Percentiles rank a stretch among this genome's conserved stretches.
phyloP scores from a whole-genome alignment of 2,329 filamentous ascomycete species.

The Mycogone perniciosa region DNA sequence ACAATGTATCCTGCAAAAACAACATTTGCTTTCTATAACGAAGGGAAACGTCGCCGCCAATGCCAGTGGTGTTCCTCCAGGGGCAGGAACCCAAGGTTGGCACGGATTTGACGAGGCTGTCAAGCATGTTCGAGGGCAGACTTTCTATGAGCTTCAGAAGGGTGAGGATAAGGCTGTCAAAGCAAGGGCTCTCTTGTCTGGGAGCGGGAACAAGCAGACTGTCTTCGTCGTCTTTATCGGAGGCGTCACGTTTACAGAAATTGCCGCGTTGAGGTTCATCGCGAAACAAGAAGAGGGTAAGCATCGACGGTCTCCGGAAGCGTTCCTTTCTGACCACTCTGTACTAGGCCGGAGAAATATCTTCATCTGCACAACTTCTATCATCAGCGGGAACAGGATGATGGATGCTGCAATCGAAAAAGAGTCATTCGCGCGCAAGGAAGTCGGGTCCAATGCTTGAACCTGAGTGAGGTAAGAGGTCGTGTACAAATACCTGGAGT shows the following conservation, averaged over 20 bases:
- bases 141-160: constrained; percentile 87
- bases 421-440: constrained; percentile 48
- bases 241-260: constrained; percentile 94
- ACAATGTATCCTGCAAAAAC: constrained; percentile 88
- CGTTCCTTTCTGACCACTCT: constrained; percentile 13
- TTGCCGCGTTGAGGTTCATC: constrained; percentile 87
- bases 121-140: constrained; percentile 79
- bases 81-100: constrained; percentile 71
- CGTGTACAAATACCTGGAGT: constrained; percentile 8
- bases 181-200: constrained; percentile 74
- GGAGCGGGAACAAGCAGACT: constrained; percentile 72
- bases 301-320: constrained; percentile 14
- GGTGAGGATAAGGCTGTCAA: constrained; percentile 90
- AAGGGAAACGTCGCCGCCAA: constrained; percentile 48
- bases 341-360: constrained; percentile 66
- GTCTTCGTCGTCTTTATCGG: constrained; percentile 96
- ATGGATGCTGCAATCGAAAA: constrained; percentile 81
- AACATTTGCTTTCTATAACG: constrained; percentile 66
- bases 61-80: constrained; percentile 25
- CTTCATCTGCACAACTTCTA: constrained; percentile 85
- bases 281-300: constrained; percentile 71
- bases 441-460: constrained; percentile 20
- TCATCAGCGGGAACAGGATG: constrained; percentile 83
- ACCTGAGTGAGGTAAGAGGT: constrained; percentile 1
- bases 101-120: constrained; percentile 88